Evolutionary conservation across 192 early-diverging fungal species (phyloP), one percentile per base, ranked within the genome.

Genomic region (Chytriomyces sp.): DNA sequence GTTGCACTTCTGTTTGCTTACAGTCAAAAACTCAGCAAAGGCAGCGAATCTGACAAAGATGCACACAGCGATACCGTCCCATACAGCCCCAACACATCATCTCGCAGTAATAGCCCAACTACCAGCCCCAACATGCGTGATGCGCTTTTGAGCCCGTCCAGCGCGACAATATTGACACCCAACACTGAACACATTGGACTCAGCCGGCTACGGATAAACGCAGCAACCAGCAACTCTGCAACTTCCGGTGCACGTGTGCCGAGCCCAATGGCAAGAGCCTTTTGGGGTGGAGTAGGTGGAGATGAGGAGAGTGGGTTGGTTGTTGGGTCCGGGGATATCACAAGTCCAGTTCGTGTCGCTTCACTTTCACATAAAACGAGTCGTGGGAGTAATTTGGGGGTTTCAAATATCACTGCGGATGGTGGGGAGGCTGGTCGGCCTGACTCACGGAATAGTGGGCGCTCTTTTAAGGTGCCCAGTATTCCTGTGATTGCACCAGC

Each of bases 1-100:
- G 85, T 86, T 5, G 65, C 75, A 9, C 77, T 86, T 11, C 74
- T 86, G 45, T 86, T 86, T 63, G 80, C 82, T 35, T 82, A 82
- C 62, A 75, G 89, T 49, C 53, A 57, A 57, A 57, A 57, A 20
- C 53, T 57, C 13, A 57, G 13, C 11, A 57, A 57, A 20, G 53
- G 53, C 13, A 57, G 53, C 53, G 53, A 57, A 57, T 11, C 20
- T 20, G 53, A 57, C 53, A 57, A 20, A 11, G 13, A 11, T 20
- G 20, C 11, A 57, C 13, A 2, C 53, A 18, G 13, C 20, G 53
- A 57, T 18, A 57, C 20, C 53, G 53, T 18, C 53, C 11, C 13
- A 11, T 57, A 20, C 53, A 57, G 53, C 20, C 53, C 53, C 53
- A 11, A 20, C 20, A 57, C 53, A 18, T 11, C 53, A 1, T 18